phyloP scores from a whole-genome alignment of 495 filamentous ascomycete species.

The Aspergillus steynii region DNA sequence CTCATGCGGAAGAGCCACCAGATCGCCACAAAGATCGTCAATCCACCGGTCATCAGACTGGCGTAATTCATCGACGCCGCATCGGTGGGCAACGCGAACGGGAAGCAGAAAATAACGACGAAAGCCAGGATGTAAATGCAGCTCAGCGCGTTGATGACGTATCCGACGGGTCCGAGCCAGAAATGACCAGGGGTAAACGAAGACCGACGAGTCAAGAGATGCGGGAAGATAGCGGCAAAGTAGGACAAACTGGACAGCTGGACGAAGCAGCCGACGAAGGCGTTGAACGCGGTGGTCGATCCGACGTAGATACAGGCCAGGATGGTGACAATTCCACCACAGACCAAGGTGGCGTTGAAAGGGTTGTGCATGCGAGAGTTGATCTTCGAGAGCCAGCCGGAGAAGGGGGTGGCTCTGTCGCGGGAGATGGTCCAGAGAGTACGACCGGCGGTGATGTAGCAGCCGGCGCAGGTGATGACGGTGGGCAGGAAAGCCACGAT shows the following conservation, averaged over 20 bases:
- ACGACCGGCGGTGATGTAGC: slow-evolving; percentile 71
- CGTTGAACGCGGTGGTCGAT: slow-evolving; percentile 71
- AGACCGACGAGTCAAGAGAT: slow-evolving; percentile 63
- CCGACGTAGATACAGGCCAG: slow-evolving; percentile 76
- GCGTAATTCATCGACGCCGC: slow-evolving; percentile 70
- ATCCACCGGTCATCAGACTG: slow-evolving; percentile 62
- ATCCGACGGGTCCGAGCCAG: slow-evolving; percentile 64
- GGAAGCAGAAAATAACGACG: slow-evolving; percentile 78
- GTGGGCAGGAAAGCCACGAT: slow-evolving; percentile 67
- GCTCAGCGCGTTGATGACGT: slow-evolving; percentile 56
- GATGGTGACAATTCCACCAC: slow-evolving; percentile 58
- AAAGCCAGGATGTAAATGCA: slow-evolving; percentile 70
- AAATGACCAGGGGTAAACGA: slow-evolving; percentile 69
- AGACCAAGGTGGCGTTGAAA: slow-evolving; percentile 65
- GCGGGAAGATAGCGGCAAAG: slow-evolving; percentile 71
- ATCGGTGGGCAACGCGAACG: slow-evolving; percentile 56
- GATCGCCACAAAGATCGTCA: slow-evolving; percentile 45
- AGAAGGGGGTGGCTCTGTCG: slow-evolving; percentile 58
- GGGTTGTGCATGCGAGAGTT: slow-evolving; percentile 58
- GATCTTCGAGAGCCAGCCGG: slow-evolving; percentile 40
- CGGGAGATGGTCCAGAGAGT: slow-evolving; percentile 80
- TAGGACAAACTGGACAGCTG: slow-evolving; percentile 74
- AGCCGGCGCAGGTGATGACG: slow-evolving; percentile 64
- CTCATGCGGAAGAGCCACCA: slow-evolving; percentile 44
- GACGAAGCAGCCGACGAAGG: slow-evolving; percentile 70